Base-by-base conservation (phyloP, 163 green algal species). In the Scenedesmus sp. region DNA sequence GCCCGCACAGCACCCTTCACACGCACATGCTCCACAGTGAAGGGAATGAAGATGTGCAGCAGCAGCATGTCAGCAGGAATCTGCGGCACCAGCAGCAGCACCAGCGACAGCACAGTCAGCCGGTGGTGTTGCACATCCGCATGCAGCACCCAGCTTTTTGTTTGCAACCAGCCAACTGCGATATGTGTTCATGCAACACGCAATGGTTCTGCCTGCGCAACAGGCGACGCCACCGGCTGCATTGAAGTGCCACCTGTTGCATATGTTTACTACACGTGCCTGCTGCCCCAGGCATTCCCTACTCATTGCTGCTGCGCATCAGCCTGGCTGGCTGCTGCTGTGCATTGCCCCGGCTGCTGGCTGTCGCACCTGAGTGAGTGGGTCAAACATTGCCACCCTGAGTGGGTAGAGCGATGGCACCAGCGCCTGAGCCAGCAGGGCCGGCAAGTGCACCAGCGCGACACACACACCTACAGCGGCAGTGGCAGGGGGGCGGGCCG, bases 51-150 rank as follows among this genome's bases (percentile, higher is more conserved):
- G 37, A 97, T 90, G 90, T 97, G 94, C 81, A 97, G 92, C 49
- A 97, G 88, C 46, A 97, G 94, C 93, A 97, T 94, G 92, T 97
- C 93, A 1, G 92, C 90, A 5, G 95, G 95, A 2, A 97, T 88
- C 78, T 91, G 81, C 81, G 30, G 20, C 42, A 65, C 6, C 43
- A 59, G 79, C 79, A 59, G 43, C 79, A 85, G 78, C 40, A 84
- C 26, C 42, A 40, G 79, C 79, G 22, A 26, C 79, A 61, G 20
- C 6, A 22, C 42, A 26, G 78, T 35, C 40, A 56, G 78, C 4
- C 70, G 35, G 24, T 5, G 5, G 24, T 35, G 24, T 13, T 15
- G 35, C 56, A 68, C 24, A 72, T 56, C 13, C 26, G 59, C 22
- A 72, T 13, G 12, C 59, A 13, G 24, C 13, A 24, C 26, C 22